A percentile compares a stretch with the other conserved stretches of the same genome.
Conservation (phyloP, 805 yeast species). For the Hanseniaspora occidentalis region DNA sequence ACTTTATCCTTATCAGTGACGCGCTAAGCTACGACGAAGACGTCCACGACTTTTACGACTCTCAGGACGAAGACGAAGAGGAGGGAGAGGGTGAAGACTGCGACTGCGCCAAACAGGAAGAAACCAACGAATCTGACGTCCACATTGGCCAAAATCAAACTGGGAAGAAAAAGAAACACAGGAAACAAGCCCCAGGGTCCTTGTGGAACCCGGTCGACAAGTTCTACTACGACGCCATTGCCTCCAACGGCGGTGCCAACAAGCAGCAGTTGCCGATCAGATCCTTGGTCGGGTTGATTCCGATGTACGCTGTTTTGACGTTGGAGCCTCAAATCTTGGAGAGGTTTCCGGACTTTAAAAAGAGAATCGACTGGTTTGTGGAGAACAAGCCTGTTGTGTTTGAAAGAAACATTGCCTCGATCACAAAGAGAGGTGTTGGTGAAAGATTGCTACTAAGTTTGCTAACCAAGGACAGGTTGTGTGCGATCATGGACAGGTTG, state of each 20-base stretch:
- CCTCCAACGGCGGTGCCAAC: slow-evolving; percentile 56
- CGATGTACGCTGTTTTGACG: slow-evolving; percentile 79
- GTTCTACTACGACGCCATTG: slow-evolving; percentile 82
- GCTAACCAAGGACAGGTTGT: slow-evolving; percentile 68
- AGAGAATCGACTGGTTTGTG: slow-evolving; percentile 74
- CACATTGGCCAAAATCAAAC: not conserved
- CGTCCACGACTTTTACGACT: slow-evolving; percentile 15
- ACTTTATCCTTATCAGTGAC: slow-evolving; percentile 80
- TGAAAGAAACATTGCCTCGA: slow-evolving; percentile 74
- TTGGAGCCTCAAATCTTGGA: slow-evolving; percentile 73
- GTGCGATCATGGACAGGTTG: slow-evolving; percentile 64
- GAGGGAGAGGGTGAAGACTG: slow-evolving; percentile 1
- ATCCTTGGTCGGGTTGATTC: slow-evolving; percentile 84
- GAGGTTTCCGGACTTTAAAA: slow-evolving; percentile 69
- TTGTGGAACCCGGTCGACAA: slow-evolving; percentile 86
- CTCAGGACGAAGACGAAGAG: slow-evolving; percentile 19
- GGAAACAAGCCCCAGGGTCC: slow-evolving; percentile 41
- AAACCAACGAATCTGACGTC: not conserved
- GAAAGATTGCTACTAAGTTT: slow-evolving; percentile 69
- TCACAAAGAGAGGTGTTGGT: slow-evolving; percentile 68
- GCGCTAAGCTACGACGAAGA: slow-evolving; percentile 59
- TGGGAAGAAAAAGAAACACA: slow-evolving; percentile 26
- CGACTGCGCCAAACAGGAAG: not conserved
- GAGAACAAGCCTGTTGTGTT: slow-evolving; percentile 58
- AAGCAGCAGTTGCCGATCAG: slow-evolving; percentile 69